Percentiles rank a stretch among this genome's conserved stretches.
Evolutionary conservation across 2,329 filamentous ascomycete genomes (phyloP).

Genomic region (Zymoseptoria pseudotritici): DNA sequence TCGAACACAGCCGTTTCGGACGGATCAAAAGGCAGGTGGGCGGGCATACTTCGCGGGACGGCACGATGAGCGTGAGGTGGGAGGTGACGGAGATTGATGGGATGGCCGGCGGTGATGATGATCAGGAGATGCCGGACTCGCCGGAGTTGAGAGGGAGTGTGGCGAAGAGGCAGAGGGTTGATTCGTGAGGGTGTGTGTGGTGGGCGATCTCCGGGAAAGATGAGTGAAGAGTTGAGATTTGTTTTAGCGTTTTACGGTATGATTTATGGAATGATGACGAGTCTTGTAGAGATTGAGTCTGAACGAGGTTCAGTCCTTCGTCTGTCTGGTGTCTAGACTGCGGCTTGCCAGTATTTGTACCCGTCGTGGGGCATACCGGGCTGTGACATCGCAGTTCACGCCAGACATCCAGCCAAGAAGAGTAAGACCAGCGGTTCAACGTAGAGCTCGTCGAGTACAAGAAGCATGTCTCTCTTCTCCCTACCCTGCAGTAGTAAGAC

Average conservation of each 20-base stretch:
- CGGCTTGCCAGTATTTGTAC: too few species aligned
- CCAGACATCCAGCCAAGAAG: too few species aligned
- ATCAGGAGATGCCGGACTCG: not conserved
- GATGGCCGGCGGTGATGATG: conserved; percentile 10
- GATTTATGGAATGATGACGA: too few species aligned
- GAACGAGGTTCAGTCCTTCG: too few species aligned
- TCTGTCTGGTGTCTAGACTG: too few species aligned
- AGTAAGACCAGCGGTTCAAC: too few species aligned
- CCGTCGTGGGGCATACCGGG: too few species aligned
- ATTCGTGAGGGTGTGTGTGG: not conserved
- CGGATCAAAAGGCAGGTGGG: conserved; percentile 56
- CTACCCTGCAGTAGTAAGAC: too few species aligned
- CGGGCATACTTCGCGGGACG: conserved; percentile 55
- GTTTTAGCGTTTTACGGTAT: not conserved
- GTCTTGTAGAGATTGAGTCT: too few species aligned
- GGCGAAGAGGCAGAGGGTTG: conserved; percentile 18
- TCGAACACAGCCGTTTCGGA: conserved; percentile 67
- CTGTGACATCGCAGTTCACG: too few species aligned
- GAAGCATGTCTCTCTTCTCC: too few species aligned
- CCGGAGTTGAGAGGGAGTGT: not conserved
- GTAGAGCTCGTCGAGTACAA: too few species aligned
- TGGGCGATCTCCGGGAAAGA: not conserved
- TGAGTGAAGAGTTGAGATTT: not conserved
- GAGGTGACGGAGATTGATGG: conserved; percentile 63
- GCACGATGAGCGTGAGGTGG: conserved; percentile 66